Evolutionary conservation across 192 early-diverging fungal species (phyloP), one percentile per base, ranked within the genome.

Genomic region (Endogone sp.): DNA sequence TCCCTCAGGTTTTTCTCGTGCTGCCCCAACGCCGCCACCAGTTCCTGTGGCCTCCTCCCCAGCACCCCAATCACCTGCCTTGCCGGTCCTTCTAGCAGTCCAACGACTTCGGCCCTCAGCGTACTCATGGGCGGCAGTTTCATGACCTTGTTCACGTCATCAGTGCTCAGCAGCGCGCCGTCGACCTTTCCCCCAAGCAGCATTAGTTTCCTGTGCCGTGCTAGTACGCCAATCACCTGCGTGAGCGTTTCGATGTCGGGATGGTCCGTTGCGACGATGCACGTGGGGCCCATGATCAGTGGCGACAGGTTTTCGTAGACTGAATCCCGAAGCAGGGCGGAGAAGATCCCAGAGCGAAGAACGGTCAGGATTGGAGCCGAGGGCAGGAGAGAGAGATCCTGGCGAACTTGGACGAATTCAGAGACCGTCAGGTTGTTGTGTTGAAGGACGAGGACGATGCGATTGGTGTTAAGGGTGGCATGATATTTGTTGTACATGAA

Each of bases 401-500:
- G 73, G 57, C 85, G 80, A 49, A 87, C 69, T 62, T 74, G 55
- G 13, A 77, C 76, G 66, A 84, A 71, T 68, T 87, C 85, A 31
- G 74, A 64, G 28, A 87, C 79, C 0, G 80, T 81, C 66, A 87
- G 76, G 66, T 87, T 87, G 76, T 87, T 87, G 74, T 85, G 84
- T 64, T 87, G 85, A 49, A 80, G 74, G 32, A 87, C 78, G 61
- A 87, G 71, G 32, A 85, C 59, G 44, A 82, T 75, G 23, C 85
- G 71, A 69, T 87, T 87, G 8, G 77, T 64, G 21, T 80, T 60
- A 58, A 87, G 29, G 25, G 82, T 62, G 4, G 71, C 44, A 24
- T 75, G 44, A 65, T 87, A 87, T 32, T 77, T 73, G 57, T 83
- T 71, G 57, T 81, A 76, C 13, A 82, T 64, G 54, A 75, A 87